Evolutionary conservation across 2,329 filamentous ascomycete species (phyloP).

Genomic region (Nigrospora oryzae): DNA sequence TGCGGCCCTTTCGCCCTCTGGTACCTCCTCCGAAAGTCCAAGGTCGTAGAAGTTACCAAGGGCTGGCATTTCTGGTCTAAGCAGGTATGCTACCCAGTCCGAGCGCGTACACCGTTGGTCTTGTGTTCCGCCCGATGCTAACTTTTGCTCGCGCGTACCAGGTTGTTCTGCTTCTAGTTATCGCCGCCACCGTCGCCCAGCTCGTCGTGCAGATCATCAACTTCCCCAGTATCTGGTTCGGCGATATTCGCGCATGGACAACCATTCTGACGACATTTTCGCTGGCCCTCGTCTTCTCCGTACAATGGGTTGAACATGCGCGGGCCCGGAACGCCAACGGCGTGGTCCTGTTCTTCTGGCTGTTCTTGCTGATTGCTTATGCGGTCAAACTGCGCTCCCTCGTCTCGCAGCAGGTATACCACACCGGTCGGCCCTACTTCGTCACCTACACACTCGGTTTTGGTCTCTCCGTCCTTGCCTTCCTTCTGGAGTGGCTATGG

Average conservation of each 20-base stretch:
- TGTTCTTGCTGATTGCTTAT: conserved; percentile 71
- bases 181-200: conserved; percentile 62
- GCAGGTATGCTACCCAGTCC: conserved; percentile 49
- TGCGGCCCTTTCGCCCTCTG: conserved; percentile 70
- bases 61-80: conserved; percentile 93
- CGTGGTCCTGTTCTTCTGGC: conserved; percentile 86
- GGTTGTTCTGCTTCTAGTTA: conserved; percentile 57
- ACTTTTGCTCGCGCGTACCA: conserved; percentile 17
- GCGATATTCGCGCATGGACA: conserved; percentile 82
- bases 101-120: no score
- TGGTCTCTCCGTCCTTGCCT: conserved; percentile 61
- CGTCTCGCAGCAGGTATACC: conserved; percentile 67
- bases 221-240: conserved; percentile 61
- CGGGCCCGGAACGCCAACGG: conserved; percentile 79
- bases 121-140: not conserved
- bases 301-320: conserved; percentile 83
- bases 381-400: conserved; percentile 80
- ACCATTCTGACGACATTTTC: conserved; percentile 65
- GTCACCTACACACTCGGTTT: conserved; percentile 65
- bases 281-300: conserved; percentile 62
- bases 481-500: conserved; percentile 76
- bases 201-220: conserved; percentile 66
- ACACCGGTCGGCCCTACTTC: conserved; percentile 64
- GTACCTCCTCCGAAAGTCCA: conserved; percentile 66
- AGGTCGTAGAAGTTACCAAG: conserved; percentile 59